These are phyloP conservation scores for Lactifluus rugatus DNA, from an alignment of 768 basidiomycete genomes.

Conservation along the genomic window DNA sequence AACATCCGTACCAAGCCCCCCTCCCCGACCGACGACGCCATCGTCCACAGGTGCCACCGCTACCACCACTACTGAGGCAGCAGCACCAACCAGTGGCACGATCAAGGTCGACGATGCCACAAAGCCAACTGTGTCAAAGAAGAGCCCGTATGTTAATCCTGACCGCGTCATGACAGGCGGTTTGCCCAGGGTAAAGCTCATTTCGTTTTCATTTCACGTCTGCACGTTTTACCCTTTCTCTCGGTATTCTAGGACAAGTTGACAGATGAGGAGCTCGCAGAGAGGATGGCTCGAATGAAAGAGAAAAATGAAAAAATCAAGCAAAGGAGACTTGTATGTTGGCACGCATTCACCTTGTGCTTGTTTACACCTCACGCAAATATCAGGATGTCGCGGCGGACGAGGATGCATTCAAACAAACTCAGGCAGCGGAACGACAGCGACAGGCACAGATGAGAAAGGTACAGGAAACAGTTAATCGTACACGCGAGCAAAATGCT, in stretches of 20 bases:
- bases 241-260: slow-evolving; percentile 47
- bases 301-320: slow-evolving; percentile 73
- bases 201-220: slow-evolving; percentile 9
- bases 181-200: slow-evolving; percentile 45
- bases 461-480: slow-evolving; percentile 59
- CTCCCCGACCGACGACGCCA: slow-evolving; percentile 8
- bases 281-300: slow-evolving; percentile 59
- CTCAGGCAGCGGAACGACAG: slow-evolving; percentile 52
- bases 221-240: not conserved
- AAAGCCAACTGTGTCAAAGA: slow-evolving; percentile 30
- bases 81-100: not conserved
- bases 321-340: slow-evolving; percentile 49
- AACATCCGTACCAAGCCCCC: slow-evolving; percentile 3
- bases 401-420: slow-evolving; percentile 67
- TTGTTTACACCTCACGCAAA: not conserved
- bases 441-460: slow-evolving; percentile 50
- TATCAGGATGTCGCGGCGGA: slow-evolving; percentile 70
- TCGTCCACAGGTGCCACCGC: not conserved
- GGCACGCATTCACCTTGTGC: not conserved
- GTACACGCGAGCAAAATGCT: slow-evolving; percentile 68
- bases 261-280: slow-evolving; percentile 54
- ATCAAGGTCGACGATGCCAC: slow-evolving; percentile 19
- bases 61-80: not conserved
- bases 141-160: slow-evolving; percentile 69
- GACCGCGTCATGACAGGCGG: slow-evolving; percentile 83